A percentile compares a stretch with the other conserved stretches of the same genome.
phyloP scores from a whole-genome alignment of 208 protist species.

The Naegleria lovaniensis region DNA sequence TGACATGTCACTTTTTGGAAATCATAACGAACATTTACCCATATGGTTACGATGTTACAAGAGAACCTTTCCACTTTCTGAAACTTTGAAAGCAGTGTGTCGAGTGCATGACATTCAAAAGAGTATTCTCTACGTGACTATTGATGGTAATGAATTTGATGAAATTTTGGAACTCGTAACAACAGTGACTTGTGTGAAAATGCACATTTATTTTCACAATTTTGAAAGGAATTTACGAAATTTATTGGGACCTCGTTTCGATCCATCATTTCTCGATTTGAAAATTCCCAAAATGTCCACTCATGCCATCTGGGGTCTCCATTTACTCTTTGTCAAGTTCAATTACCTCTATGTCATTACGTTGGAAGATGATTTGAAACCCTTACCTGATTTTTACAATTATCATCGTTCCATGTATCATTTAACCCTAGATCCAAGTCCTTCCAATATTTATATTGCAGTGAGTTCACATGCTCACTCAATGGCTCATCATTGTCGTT shows the following conservation, averaged over 20 bases:
- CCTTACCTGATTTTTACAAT: neutral
- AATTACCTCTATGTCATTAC: neutral
- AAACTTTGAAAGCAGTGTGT: neutral
- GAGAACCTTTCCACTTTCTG: neutral
- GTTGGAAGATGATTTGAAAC: neutral
- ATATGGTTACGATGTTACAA: neutral
- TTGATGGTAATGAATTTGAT: neutral
- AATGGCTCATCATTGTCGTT: neutral
- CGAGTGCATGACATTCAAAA: neutral
- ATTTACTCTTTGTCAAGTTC: neutral
- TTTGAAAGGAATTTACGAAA: neutral
- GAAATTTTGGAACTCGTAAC: neutral
- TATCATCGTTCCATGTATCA: neutral
- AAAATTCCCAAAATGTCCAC: neutral
- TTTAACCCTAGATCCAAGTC: neutral
- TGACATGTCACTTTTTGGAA: neutral
- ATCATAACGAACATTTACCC: neutral
- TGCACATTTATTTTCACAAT: neutral
- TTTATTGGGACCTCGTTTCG: neutral
- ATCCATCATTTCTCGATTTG: neutral
- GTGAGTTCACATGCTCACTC: neutral
- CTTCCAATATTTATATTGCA: neutral
- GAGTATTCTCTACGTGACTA: neutral
- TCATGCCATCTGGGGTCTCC: neutral
- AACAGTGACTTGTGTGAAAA: neutral